Evolutionary conservation across 2,329 filamentous ascomycete species (phyloP).

Genomic region (Trichophyton equinum): DNA sequence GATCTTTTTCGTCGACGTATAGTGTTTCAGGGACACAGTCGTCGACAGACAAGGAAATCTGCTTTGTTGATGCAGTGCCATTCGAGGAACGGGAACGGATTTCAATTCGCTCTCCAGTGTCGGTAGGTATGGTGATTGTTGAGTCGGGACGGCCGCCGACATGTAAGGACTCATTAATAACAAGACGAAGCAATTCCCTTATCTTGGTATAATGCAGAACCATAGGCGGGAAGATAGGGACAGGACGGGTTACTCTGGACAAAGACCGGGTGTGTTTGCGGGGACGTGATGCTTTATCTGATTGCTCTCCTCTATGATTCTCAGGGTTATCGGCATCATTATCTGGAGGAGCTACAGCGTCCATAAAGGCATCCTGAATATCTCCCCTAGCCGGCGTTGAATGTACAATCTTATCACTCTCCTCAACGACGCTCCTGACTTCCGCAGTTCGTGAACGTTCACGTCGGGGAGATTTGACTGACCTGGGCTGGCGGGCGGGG

Average conservation of each 20-base stretch:
- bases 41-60: slow-evolving; percentile 38
- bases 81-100: slow-evolving; percentile 34
- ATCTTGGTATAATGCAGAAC: slow-evolving; percentile 33
- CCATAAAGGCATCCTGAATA: slow-evolving; percentile 22
- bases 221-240: slow-evolving; percentile 22
- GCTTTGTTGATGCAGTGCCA: slow-evolving; percentile 30
- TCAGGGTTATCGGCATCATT: slow-evolving; percentile 76
- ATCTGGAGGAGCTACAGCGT: slow-evolving; percentile 23
- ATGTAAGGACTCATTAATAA: slow-evolving; percentile 38
- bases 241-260: slow-evolving; percentile 21
- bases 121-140: slow-evolving; percentile 32
- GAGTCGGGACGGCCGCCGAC: slow-evolving; percentile 38
- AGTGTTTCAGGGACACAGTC: slow-evolving; percentile 35
- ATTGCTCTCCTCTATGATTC: slow-evolving; percentile 47
- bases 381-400: slow-evolving; percentile 28
- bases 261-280: slow-evolving; percentile 21
- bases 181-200: slow-evolving; percentile 33
- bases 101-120: slow-evolving; percentile 35
- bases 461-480: slow-evolving; percentile 21
- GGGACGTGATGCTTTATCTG: not conserved
- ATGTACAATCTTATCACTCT: slow-evolving; percentile 31
- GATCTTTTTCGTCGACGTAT: slow-evolving; percentile 48
- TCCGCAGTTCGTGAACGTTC: slow-evolving; percentile 30
- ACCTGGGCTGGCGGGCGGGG: slow-evolving; percentile 21
- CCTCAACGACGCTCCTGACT: slow-evolving; percentile 31